These are phyloP conservation scores for Chlamydomonas urium DNA, from an alignment of 139 green algal genomes.

Conservation along the genomic window DNA sequence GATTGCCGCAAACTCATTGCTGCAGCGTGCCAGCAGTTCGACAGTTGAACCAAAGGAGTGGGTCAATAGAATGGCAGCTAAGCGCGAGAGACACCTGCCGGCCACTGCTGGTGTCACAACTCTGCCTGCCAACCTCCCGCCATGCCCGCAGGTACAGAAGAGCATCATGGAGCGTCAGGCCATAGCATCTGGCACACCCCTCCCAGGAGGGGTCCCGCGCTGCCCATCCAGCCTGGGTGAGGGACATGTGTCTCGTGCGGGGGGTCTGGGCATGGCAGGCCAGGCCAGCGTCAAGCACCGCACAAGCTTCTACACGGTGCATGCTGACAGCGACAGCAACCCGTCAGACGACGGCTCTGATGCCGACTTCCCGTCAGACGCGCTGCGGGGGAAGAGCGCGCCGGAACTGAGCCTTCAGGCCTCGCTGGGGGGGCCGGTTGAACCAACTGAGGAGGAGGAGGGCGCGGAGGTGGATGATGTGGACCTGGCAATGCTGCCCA, in stretches of 20 bases:
- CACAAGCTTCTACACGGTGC: neutral
- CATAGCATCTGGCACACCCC: too few relatives aligned
- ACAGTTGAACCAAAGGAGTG: neutral
- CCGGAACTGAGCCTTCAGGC: neutral
- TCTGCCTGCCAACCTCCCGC: neutral
- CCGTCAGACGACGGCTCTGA: neutral
- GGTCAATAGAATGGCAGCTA: neutral
- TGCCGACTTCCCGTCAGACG: too few relatives aligned
- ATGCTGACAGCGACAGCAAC: neutral
- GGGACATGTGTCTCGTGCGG: too few relatives aligned
- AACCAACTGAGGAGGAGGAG: neutral
- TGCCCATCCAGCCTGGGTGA: too few relatives aligned
- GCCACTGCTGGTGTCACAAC: neutral
- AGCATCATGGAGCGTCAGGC: too few relatives aligned
- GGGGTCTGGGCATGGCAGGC: too few relatives aligned
- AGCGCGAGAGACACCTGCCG: neutral
- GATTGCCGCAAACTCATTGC: neutral
- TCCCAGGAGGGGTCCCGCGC: too few relatives aligned
- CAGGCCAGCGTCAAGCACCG: too few relatives aligned
- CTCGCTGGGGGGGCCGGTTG: neutral
- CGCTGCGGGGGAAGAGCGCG: neutral
- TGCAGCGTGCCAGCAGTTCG: neutral
- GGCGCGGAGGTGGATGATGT: neutral
- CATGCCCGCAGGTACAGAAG: neutral
- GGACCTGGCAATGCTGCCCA: neutral